phyloP scores from a whole-genome alignment of 2,329 filamentous ascomycete species.

The Piedraia hortae region DNA sequence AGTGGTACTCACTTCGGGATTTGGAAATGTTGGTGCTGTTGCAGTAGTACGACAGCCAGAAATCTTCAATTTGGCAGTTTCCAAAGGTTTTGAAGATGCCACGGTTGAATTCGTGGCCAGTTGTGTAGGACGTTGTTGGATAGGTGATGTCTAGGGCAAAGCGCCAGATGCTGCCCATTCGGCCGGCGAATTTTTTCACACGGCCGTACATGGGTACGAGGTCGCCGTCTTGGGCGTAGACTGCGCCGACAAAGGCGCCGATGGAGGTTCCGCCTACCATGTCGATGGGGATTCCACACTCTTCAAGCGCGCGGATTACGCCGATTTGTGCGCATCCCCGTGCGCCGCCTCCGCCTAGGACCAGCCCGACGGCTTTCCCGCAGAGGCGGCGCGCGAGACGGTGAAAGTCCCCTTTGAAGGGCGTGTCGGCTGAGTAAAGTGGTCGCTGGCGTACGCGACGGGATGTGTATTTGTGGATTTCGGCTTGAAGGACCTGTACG shows the following conservation, averaged over 20 bases:
- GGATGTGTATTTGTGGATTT: conserved; percentile 95
- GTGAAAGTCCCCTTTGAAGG: conserved; percentile 92
- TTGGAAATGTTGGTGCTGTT: conserved; percentile 98
- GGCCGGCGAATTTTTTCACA: conserved; percentile 86
- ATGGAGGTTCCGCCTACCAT: conserved; percentile 91
- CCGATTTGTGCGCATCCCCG: conserved; percentile 79
- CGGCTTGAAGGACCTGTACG: conserved; percentile 81
- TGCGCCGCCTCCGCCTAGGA: conserved; percentile 80
- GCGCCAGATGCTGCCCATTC: conserved; percentile 99
- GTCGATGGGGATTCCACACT: conserved; percentile 87
- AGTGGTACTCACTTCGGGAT: conserved; percentile 74
- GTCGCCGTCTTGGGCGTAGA: conserved; percentile 90
- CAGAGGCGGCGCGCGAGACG: conserved; percentile 69
- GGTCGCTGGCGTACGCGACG: conserved; percentile 69
- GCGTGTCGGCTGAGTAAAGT: conserved; percentile 54
- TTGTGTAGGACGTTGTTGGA: conserved; percentile 88
- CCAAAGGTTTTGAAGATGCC: conserved; percentile 98
- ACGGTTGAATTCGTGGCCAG: conserved; percentile 93
- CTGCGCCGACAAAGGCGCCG: conserved; percentile 74
- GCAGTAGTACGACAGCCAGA: conserved; percentile 97
- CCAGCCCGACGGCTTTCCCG: conserved; percentile 79
- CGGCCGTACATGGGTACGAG: conserved; percentile 90
- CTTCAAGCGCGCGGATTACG: conserved; percentile 81
- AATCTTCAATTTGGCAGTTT: conserved; percentile 91
- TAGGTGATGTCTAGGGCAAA: conserved; percentile 91